These are phyloP conservation scores for Saccharomycopsis babjevae DNA, from an alignment of 805 yeast species.

Conservation along the genomic window DNA sequence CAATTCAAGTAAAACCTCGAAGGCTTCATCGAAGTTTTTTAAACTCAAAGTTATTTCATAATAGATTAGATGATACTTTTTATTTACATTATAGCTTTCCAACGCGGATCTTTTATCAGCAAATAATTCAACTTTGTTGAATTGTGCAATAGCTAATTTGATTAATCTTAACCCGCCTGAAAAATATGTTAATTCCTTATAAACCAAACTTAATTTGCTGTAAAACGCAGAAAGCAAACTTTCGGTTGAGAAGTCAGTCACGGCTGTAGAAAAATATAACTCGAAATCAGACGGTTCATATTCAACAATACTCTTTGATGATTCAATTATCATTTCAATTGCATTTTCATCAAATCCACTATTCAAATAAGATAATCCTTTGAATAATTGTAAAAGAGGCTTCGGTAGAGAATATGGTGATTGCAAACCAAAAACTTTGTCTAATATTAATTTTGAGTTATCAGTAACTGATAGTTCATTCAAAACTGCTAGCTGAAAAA, in stretches of 20 bases:
- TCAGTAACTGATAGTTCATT: slow-evolving; percentile 5
- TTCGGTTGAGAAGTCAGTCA: slow-evolving; percentile 21
- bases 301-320: slow-evolving; percentile 24
- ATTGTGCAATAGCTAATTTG: slow-evolving; percentile 20
- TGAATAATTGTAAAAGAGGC: slow-evolving; percentile 20
- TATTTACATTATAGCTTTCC: slow-evolving; percentile 5
- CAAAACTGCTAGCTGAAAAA: slow-evolving; percentile 12
- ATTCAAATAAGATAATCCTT: slow-evolving; percentile 21
- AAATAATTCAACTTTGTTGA: slow-evolving; percentile 18
- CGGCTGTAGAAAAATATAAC: slow-evolving; percentile 19
- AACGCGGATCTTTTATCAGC: slow-evolving; percentile 7
- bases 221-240: slow-evolving; percentile 28
- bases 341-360: slow-evolving; percentile 24
- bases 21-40: slow-evolving; percentile 27
- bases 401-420: slow-evolving; percentile 1
- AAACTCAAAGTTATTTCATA: slow-evolving; percentile 25
- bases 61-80: slow-evolving; percentile 20
- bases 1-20: slow-evolving; percentile 25
- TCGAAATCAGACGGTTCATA: slow-evolving; percentile 21
- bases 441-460: slow-evolving; percentile 6
- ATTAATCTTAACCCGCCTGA: slow-evolving; percentile 30
- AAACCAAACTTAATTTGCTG: slow-evolving; percentile 29
- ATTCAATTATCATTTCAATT: slow-evolving; percentile 23
- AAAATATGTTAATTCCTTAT: slow-evolving; percentile 25
- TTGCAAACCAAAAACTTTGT: slow-evolving; percentile 1